Conservation (phyloP, 192 early-diverging fungal species). For the Dissophora ornata region DNA sequence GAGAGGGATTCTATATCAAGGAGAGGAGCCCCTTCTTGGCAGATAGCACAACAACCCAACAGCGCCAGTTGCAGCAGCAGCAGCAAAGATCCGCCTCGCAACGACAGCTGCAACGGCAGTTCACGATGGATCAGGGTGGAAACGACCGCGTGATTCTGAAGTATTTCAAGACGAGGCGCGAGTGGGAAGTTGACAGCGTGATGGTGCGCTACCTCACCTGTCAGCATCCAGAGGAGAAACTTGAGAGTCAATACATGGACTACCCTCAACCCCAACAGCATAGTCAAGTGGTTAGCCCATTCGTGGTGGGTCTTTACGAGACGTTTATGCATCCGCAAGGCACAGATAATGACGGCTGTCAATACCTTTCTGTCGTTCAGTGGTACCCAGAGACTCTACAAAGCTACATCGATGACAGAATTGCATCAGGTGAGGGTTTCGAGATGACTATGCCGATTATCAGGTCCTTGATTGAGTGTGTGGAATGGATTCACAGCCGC, state of each 20-base stretch:
- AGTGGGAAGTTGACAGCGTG: slow-evolving; percentile 42
- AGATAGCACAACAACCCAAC: slow-evolving; percentile 7
- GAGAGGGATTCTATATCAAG: slow-evolving; percentile 33
- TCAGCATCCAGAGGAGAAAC: slow-evolving; percentile 32
- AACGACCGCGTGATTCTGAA: slow-evolving; percentile 52
- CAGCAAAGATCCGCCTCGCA: slow-evolving; percentile 2
- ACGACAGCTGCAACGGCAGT: slow-evolving; percentile 16
- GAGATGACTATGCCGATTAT: slow-evolving; percentile 44
- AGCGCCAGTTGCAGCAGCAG: slow-evolving; percentile 15
- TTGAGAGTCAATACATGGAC: slow-evolving; percentile 37
- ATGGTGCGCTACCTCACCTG: slow-evolving; percentile 51
- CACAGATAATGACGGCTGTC: slow-evolving; percentile 14
- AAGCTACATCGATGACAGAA: slow-evolving; percentile 27
- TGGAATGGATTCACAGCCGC: slow-evolving; percentile 36
- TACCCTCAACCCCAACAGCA: slow-evolving; percentile 44
- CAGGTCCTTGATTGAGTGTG: slow-evolving; percentile 40
- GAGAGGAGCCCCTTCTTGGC: slow-evolving; percentile 32
- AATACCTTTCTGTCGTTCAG: slow-evolving; percentile 37
- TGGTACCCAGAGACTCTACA: slow-evolving; percentile 46
- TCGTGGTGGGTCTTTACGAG: slow-evolving; percentile 44
- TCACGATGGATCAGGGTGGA: slow-evolving; percentile 33
- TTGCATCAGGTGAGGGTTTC: slow-evolving; percentile 15
- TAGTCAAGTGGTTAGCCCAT: slow-evolving; percentile 22
- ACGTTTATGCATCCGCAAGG: slow-evolving; percentile 44
- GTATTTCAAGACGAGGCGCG: slow-evolving; percentile 34